Base-by-base conservation (phyloP, 75 land plant genomes). In the Cunninghamia lanceolata region DNA sequence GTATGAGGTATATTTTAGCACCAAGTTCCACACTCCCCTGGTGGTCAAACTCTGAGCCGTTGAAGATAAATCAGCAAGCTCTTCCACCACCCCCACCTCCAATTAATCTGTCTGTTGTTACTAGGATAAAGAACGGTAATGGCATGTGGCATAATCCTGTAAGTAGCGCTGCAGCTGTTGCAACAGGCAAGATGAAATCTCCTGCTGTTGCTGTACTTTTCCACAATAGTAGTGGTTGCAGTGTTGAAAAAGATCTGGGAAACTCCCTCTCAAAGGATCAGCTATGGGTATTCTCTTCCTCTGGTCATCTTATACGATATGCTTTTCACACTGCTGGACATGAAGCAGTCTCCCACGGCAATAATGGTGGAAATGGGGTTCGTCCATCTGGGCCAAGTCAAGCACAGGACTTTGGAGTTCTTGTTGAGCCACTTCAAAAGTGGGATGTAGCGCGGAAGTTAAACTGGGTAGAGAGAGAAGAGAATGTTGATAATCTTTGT, bases 391-490 rank as follows among this genome's bases (percentile, higher is more conserved):
- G 73, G 35, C 52, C 86, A 52, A 53, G 84, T 32, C 82, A 79
- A 42, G 86, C 89, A 15, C 70, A 39, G 88, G 94, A 93, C 71
- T 59, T 87, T 73, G 88, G 89, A 59, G 87, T 94, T 15, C 83
- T 86, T 30, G 93, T 96, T 76, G 95, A 95, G 78, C 93, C 99
- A 28, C 79, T 95, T n/a, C 92, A 98, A 90, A 96, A 92, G 81
- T 98, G 99, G 99, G 96, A 95, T 89, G 85, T 98, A 1, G 91
- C 92, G 86, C 97, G 94, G 54, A 93, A 91, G 36, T 89, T 89
- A 45, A 91, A 87, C 84, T 87, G 93, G 86, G 91, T 94, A 84
- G 97, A 95, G 56, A 89, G 89, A 15, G 96, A 91, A 68, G 97
- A 96, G 86, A 89, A 87, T 84, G 83, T 92, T 63, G 95, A 98